A percentile compares a stretch with the other conserved stretches of the same genome.
Evolutionary conservation across 2,329 filamentous ascomycete genomes (phyloP).

Genomic region (Talaromyces albobiverticillius): DNA sequence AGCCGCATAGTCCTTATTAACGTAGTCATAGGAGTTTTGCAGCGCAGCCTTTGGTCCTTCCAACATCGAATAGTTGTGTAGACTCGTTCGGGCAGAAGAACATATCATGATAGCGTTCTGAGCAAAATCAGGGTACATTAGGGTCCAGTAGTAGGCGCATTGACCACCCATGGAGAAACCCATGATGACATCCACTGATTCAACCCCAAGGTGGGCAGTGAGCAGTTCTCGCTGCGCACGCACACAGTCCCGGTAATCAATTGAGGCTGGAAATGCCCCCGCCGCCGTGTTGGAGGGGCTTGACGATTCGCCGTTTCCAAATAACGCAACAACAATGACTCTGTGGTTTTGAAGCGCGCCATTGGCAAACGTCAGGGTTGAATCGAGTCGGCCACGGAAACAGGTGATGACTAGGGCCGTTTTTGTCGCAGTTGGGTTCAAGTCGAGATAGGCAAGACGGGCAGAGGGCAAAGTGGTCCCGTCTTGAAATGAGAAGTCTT

Average conservation of each 20-base stretch:
- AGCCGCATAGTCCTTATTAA: constrained; percentile 26
- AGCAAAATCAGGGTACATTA: constrained; percentile 44
- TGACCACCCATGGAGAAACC: constrained; percentile 54
- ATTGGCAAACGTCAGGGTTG: constrained; percentile 48
- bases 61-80: constrained; percentile 49
- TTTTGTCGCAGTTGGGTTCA: constrained; percentile 38
- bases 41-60: constrained; percentile 47
- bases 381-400: constrained; percentile 52
- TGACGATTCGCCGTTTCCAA: constrained; percentile 50
- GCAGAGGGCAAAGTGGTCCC: constrained; percentile 31
- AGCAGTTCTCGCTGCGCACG: constrained; percentile 42
- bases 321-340: constrained; percentile 47
- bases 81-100: constrained; percentile 44
- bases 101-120: constrained; percentile 45
- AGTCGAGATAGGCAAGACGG: constrained; percentile 41
- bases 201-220: constrained; percentile 33
- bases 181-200: constrained; percentile 39
- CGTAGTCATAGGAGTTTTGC: constrained; percentile 41
- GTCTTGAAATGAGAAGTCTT: constrained; percentile 38
- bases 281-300: constrained; percentile 44
- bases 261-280: constrained; percentile 32
- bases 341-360: constrained; percentile 41
- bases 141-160: constrained; percentile 47
- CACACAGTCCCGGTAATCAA: constrained; percentile 46
- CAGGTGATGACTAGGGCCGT: constrained; percentile 54